Evolutionary conservation across 352 stramenopile genomes (phyloP).

Genomic region (Sclerospora graminicola): DNA sequence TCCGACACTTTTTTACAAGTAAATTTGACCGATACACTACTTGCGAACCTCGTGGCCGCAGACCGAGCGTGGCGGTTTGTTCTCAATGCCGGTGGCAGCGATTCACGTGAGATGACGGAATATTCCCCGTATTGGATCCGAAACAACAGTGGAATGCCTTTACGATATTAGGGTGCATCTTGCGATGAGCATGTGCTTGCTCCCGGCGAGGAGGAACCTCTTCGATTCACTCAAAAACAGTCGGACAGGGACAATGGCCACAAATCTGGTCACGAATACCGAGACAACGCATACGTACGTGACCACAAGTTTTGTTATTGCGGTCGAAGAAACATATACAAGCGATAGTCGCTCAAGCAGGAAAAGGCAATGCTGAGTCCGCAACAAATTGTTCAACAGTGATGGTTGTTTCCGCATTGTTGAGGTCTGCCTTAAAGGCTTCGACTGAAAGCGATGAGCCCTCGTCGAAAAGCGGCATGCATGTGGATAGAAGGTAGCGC

Average conservation of each 20-base stretch:
- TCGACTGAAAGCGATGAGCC: too few species aligned
- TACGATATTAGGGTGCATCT: constrained; percentile 61
- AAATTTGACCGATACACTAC: background rate
- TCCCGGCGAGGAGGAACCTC: constrained; percentile 48
- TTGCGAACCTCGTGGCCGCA: constrained; percentile 59
- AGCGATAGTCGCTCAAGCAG: constrained; percentile 21
- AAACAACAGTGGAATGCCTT: constrained; percentile 69
- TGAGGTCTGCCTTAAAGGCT: too few species aligned
- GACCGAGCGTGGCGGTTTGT: constrained; percentile 19
- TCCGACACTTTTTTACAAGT: too few species aligned
- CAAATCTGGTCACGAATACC: constrained; percentile 10
- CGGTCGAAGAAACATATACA: constrained; percentile 42
- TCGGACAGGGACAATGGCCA: background rate
- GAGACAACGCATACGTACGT: constrained; percentile 8
- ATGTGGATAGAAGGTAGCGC: too few species aligned
- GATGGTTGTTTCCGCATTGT: too few species aligned
- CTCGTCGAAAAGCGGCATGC: too few species aligned
- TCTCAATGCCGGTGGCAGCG: constrained; percentile 46
- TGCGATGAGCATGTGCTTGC: constrained; percentile 43
- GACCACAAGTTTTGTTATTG: constrained; percentile 59
- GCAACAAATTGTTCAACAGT: too few species aligned
- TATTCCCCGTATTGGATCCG: constrained; percentile 84
- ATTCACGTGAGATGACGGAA: constrained; percentile 62
- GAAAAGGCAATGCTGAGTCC: constrained; percentile 39
- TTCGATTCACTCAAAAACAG: constrained; percentile 35